phyloP scores from a whole-genome alignment of 108 stramenopile genomes.

The Discostella pseudostelligera region DNA sequence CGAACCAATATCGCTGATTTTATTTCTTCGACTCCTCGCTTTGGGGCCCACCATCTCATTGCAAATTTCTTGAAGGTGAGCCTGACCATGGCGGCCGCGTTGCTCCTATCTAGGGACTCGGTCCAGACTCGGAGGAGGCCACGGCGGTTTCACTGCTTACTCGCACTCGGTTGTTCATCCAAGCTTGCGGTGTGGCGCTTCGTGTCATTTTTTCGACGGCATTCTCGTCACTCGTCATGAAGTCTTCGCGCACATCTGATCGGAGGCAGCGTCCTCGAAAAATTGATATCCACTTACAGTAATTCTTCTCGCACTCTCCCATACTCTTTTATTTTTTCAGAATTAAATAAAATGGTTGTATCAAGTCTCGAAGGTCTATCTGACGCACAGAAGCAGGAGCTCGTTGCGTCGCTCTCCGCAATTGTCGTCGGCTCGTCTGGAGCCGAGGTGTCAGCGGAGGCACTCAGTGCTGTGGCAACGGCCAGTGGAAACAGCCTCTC shows the following conservation, averaged over 20 bases:
- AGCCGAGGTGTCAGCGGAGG: conserved; percentile 59
- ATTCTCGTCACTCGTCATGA: no score
- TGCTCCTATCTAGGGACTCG: not conserved
- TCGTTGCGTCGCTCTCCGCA: conserved; percentile 77
- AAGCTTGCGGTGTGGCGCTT: no score
- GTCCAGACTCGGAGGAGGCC: not conserved
- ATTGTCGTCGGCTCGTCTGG: conserved; percentile 60
- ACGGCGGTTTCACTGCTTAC: no score
- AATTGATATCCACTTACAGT: no score
- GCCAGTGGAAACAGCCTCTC: conserved; percentile 71
- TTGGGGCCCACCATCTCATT: no score
- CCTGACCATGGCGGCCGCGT: conserved; percentile 1
- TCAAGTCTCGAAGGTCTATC: conserved; percentile 66
- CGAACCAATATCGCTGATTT: not conserved
- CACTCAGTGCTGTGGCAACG: conserved; percentile 62
- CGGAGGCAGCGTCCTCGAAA: no score
- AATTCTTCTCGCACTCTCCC: no score
- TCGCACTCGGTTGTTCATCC: no score
- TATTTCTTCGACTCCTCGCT: no score
- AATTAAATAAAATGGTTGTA: conserved; percentile 50
- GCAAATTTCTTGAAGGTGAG: conserved; percentile 8
- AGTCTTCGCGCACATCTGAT: no score
- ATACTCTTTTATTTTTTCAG: conserved; percentile 1
- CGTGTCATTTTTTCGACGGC: no score
- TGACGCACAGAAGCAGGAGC: conserved; percentile 77